phyloP scores from a whole-genome alignment of 208 protist species.

The Wallacemonas sp. region DNA sequence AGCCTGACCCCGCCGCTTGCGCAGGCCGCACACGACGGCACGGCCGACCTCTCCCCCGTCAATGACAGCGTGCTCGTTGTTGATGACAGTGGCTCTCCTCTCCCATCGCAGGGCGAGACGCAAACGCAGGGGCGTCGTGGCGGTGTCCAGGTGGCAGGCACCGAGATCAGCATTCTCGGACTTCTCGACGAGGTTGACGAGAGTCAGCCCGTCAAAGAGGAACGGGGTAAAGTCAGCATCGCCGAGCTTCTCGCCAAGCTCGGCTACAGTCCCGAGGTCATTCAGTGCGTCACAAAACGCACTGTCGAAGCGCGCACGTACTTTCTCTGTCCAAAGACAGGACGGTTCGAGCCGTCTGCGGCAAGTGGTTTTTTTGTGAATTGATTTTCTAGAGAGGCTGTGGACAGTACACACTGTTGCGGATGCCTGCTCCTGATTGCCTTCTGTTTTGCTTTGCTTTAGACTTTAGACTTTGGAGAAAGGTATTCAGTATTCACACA shows the following conservation, averaged over 20 bases:
- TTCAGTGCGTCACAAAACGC: constrained; percentile 12
- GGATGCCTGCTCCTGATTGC: no score
- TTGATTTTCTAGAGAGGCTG: no score
- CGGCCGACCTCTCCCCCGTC: no score
- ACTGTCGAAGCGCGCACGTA: constrained; percentile 46
- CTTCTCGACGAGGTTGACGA: constrained; percentile 10
- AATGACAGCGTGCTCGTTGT: background rate
- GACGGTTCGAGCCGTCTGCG: constrained; percentile 50
- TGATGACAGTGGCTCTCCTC: background rate
- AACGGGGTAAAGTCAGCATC: background rate
- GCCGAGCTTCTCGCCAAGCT: background rate
- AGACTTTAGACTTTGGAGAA: no score
- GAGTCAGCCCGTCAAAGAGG: background rate
- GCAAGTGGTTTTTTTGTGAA: constrained; percentile 43
- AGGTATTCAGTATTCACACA: no score
- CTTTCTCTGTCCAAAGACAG: constrained; percentile 44
- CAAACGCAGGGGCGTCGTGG: background rate
- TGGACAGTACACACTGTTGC: no score
- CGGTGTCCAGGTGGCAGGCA: constrained; percentile 11
- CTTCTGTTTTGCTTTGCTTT: no score
- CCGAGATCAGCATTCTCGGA: background rate
- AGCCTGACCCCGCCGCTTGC: constrained; percentile 7
- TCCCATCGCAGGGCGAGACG: background rate
- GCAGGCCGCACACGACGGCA: background rate
- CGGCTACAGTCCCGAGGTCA: background rate